Conservation (phyloP, 1,139 yeast genomes). For the Candida smagusa region DNA sequence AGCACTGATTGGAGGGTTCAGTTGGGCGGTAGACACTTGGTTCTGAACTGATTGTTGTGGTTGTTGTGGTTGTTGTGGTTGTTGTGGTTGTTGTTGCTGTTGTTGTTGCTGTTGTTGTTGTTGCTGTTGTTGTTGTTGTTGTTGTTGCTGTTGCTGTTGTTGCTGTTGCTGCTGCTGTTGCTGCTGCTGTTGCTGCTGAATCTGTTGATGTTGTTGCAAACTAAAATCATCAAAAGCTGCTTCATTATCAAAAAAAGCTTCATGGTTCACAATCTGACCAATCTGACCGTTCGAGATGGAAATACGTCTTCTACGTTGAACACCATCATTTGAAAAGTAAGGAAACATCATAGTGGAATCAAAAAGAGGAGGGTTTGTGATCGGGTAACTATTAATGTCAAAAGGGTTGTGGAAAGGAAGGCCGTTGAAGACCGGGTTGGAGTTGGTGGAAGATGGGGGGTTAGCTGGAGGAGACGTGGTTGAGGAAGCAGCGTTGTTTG, state of each 20-base stretch:
- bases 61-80: neutral
- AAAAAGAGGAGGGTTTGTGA: slow-evolving; percentile 64
- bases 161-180: slow-evolving; percentile 4
- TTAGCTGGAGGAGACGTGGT: neutral
- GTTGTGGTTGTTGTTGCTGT: neutral
- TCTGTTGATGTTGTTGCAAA: slow-evolving; percentile 3
- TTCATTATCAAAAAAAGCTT: slow-evolving; percentile 35
- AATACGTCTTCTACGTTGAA: slow-evolving; percentile 55
- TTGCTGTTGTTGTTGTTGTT: slow-evolving; percentile 7
- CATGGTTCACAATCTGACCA: slow-evolving; percentile 59
- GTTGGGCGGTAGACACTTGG: neutral
- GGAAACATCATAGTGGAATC: slow-evolving; percentile 50
- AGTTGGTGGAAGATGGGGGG: neutral
- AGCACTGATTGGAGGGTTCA: neutral
- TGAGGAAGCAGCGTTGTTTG: neutral
- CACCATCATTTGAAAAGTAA: slow-evolving; percentile 37
- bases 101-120: slow-evolving; percentile 10
- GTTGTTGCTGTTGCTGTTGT: slow-evolving; percentile 2
- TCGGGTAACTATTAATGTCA: slow-evolving; percentile 50
- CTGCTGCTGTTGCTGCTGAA: slow-evolving; percentile 3
- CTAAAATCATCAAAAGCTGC: slow-evolving; percentile 13
- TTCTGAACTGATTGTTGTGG: neutral
- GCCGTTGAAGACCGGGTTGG: slow-evolving; percentile 1
- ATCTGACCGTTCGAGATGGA: slow-evolving; percentile 81
- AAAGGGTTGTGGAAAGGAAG: slow-evolving; percentile 32